Evolutionary conservation across 148 eudicot genomes (phyloP).

Genomic region (Chenopodium berlandieri): DNA sequence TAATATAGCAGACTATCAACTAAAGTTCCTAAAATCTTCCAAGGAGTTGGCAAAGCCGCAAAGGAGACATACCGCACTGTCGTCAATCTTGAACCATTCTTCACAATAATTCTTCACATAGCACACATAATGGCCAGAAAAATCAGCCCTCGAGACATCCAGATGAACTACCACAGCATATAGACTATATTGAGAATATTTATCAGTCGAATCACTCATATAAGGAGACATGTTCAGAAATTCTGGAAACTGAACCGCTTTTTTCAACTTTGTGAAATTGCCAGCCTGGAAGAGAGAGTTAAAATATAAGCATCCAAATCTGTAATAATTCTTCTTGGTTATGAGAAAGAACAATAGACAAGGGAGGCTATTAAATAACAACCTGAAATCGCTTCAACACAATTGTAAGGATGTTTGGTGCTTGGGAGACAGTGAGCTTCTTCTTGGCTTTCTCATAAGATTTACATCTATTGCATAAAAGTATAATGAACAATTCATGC

Average conservation of each 20-base stretch:
- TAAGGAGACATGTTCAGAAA: slow-evolving; percentile 30
- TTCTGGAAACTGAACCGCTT: slow-evolving; percentile 33
- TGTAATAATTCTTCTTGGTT: not conserved
- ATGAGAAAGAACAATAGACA: not conserved
- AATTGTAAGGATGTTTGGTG: slow-evolving; percentile 40
- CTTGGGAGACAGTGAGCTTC: slow-evolving; percentile 32
- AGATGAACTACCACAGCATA: slow-evolving; percentile 38
- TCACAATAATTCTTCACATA: slow-evolving; percentile 34
- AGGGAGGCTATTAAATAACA: not conserved
- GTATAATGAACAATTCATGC: not conserved
- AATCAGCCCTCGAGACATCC: slow-evolving; percentile 31
- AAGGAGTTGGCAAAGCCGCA: not conserved
- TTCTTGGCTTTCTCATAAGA: slow-evolving; percentile 40
- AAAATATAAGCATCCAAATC: not conserved
- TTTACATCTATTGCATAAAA: slow-evolving; percentile 30
- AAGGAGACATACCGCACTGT: slow-evolving; percentile 31
- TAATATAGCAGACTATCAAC: not conserved
- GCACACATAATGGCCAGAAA: slow-evolving; percentile 37
- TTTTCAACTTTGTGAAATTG: slow-evolving; percentile 31
- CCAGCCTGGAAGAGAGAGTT: slow-evolving; percentile 27
- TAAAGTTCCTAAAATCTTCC: not conserved
- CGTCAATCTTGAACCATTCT: slow-evolving; percentile 41
- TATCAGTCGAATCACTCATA: slow-evolving; percentile 31
- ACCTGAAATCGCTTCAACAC: slow-evolving; percentile 40
- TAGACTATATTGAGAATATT: slow-evolving; percentile 27